Percentiles rank a stretch among this genome's conserved stretches.
phyloP scores from a whole-genome alignment of 192 early-diverging fungal genomes.

The Dissophora ornata region DNA sequence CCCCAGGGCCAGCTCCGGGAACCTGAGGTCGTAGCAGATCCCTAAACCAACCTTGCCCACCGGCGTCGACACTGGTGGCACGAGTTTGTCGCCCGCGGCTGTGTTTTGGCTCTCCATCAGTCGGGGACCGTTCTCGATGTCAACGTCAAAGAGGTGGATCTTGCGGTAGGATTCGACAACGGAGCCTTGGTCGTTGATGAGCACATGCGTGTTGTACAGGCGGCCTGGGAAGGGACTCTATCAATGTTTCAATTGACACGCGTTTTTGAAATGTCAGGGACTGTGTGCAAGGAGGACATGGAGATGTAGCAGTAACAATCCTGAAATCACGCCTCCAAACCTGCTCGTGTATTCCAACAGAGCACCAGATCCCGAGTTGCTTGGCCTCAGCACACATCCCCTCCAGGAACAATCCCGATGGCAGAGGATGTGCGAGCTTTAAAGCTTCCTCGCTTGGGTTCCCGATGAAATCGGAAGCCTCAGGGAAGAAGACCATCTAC shows the following conservation, averaged over 20 bases:
- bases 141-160: constrained; percentile 85
- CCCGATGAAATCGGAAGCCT: constrained; percentile 86
- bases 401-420: constrained; percentile 62
- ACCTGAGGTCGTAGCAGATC: constrained; percentile 87
- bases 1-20: constrained; percentile 73
- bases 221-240: constrained; percentile 35
- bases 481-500: constrained; percentile 84
- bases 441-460: constrained; percentile 61
- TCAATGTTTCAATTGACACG: not conserved
- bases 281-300: not conserved
- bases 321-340: constrained; percentile 11
- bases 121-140: constrained; percentile 61
- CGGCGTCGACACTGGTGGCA: constrained; percentile 58
- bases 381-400: constrained; percentile 71
- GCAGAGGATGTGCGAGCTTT: constrained; percentile 61
- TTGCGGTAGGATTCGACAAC: constrained; percentile 74
- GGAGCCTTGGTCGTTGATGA: constrained; percentile 69
- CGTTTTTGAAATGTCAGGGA: not conserved
- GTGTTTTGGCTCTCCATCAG: constrained; percentile 62
- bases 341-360: constrained; percentile 83
- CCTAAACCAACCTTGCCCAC: constrained; percentile 69
- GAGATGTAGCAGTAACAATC: not conserved
- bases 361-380: constrained; percentile 72
- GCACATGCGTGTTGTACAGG: constrained; percentile 77
- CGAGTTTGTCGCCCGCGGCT: constrained; percentile 49